Evolutionary conservation across 768 basidiomycete species (phyloP).

Genomic region (Termitomyces bulborhizus): DNA sequence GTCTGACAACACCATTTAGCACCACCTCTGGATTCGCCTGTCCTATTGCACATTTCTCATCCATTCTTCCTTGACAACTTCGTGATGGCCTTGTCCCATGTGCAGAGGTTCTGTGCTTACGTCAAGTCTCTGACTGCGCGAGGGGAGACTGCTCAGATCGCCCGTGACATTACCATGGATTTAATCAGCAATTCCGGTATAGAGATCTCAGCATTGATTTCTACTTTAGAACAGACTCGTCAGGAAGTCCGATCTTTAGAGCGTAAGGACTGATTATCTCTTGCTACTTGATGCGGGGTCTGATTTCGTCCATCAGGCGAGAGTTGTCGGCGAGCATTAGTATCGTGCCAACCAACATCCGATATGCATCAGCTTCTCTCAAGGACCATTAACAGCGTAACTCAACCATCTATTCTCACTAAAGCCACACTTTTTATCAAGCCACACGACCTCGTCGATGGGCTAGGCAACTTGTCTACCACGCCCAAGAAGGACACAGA

Average conservation of each 20-base stretch:
- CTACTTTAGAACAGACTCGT: conserved; percentile 34
- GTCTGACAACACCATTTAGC: conserved; percentile 1
- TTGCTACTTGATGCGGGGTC: neutral
- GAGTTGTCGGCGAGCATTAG: conserved; percentile 46
- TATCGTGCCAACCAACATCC: conserved; percentile 51
- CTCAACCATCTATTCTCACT: conserved; percentile 45
- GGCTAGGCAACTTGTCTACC: conserved; percentile 36
- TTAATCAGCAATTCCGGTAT: conserved; percentile 60
- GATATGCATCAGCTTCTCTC: conserved; percentile 37
- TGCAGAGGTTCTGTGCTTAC: conserved; percentile 52
- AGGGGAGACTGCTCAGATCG: conserved; percentile 58
- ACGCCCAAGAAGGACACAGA: conserved; percentile 29
- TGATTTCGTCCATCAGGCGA: conserved; percentile 31
- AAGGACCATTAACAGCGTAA: conserved; percentile 40
- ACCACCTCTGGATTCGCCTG: conserved; percentile 25
- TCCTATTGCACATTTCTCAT: conserved; percentile 56
- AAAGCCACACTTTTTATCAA: conserved; percentile 70
- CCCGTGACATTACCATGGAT: conserved; percentile 58
- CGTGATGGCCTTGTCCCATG: conserved; percentile 41
- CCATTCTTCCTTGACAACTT: conserved; percentile 54
- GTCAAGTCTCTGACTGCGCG: conserved; percentile 48
- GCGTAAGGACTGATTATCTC: conserved; percentile 18
- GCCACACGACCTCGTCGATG: conserved; percentile 64
- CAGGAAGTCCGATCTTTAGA: conserved; percentile 27
- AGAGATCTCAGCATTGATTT: conserved; percentile 46